These are phyloP conservation scores for Mucor irregularis DNA, from an alignment of 371 early-diverging fungal genomes.

Conservation along the genomic window DNA sequence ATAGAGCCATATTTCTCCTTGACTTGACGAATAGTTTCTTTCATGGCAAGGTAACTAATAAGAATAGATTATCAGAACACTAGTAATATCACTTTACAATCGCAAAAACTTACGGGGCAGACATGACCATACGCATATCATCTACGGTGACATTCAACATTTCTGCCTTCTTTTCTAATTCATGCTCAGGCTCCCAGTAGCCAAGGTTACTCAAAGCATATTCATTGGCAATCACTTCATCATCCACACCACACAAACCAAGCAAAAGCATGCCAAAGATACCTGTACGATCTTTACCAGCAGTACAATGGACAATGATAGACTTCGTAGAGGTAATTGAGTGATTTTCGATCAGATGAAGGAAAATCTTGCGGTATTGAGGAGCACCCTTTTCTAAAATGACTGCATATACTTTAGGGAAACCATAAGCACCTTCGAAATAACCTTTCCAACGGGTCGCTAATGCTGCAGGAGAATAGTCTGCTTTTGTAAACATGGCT, in stretches of 20 bases:
- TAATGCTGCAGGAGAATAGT: slow-evolving; percentile 64
- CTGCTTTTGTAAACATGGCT: slow-evolving; percentile 59
- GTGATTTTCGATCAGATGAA: slow-evolving; percentile 54
- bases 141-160: slow-evolving; percentile 32
- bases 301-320: slow-evolving; percentile 84
- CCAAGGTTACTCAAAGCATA: slow-evolving; percentile 65
- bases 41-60: slow-evolving; percentile 43
- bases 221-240: slow-evolving; percentile 74
- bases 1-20: slow-evolving; percentile 30
- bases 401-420: slow-evolving; percentile 57
- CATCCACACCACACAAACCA: slow-evolving; percentile 71
- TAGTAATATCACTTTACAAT: too few relatives aligned
- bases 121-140: slow-evolving; percentile 45
- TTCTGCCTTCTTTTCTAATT: slow-evolving; percentile 38
- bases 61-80: background rate
- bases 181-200: slow-evolving; percentile 46
- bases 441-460: slow-evolving; percentile 61
- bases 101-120: slow-evolving; percentile 45
- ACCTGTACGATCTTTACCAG: slow-evolving; percentile 91
- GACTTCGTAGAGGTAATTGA: slow-evolving; percentile 48
- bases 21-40: slow-evolving; percentile 35
- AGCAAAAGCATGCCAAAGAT: slow-evolving; percentile 73
- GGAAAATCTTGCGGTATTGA: slow-evolving; percentile 52
- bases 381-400: slow-evolving; percentile 55
- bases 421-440: slow-evolving; percentile 58